Evolutionary conservation across 805 yeast species (phyloP), one percentile per base, ranked within the genome.

Genomic region (Pichia ethanolica): DNA sequence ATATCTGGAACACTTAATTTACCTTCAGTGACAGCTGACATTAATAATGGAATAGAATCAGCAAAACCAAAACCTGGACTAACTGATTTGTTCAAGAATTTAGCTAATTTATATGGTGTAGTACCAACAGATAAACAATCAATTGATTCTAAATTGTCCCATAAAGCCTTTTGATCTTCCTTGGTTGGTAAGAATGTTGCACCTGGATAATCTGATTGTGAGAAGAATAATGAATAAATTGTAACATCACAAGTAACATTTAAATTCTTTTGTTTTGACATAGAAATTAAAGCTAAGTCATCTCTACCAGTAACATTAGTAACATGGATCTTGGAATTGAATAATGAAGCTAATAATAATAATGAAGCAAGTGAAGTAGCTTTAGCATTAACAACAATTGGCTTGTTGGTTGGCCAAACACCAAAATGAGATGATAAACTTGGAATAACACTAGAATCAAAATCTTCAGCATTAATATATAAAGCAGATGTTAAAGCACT

Each of bases 341-440:
- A 89, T 64, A 91, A 77, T 30, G 96, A 86, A 41, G 97, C 96
- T 69, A 91, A 74, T 61, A 91, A 77, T 65, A 91, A 72, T 42
- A 90, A 84, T 4, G 96, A 86, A n/a, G 98, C 98, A 62, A 91
- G 74, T 61, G 89, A 91, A 38, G 97, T 86, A 28, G 91, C 83
- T 65, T 80, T 82, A 45, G 98, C 97, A 69, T 91, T 97, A 39
- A 97, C 89, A 55, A 90, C 77, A 53, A 91, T 84, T 52, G 93
- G 91, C 71, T 89, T 89, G 60, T 69, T 69, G 46, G 75, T 73
- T 47, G 96, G 96, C 97, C 97, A 90, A 35, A 79, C 71, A 54
- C 83, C 81, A 60, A 89, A 81, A 59, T 87, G 95, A 33, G 84
- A 75, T 30, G 95, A 80, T 41, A 89, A 83, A 35, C 85, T 75